These are phyloP conservation scores for Phytophthora nicotianae DNA, from an alignment of 352 stramenopile species.

Conservation along the genomic window DNA sequence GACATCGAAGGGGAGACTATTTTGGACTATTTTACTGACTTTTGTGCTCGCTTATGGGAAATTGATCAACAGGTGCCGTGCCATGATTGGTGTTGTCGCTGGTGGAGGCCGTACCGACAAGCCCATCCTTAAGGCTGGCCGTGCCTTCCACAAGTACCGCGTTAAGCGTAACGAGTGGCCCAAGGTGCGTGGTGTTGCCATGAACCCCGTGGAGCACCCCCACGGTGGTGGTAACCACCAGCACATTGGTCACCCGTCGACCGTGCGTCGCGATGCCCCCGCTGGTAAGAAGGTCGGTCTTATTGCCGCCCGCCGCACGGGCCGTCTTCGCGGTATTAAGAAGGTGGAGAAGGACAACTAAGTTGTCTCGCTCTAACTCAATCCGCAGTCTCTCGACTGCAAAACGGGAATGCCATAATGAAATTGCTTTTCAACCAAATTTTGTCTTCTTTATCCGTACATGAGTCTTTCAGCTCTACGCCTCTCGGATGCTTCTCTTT, in stretches of 20 bases:
- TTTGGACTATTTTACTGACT: slow-evolving; percentile 38
- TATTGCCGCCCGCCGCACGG: slow-evolving; percentile 97
- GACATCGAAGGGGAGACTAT: neutral
- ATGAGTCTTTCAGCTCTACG: slow-evolving; percentile 39
- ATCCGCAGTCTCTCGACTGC: slow-evolving; percentile 14
- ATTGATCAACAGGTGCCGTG: slow-evolving; percentile 87
- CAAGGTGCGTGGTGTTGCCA: slow-evolving; percentile 98
- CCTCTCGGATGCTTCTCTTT: slow-evolving; percentile 38
- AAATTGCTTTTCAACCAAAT: slow-evolving; percentile 39
- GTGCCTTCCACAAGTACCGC: slow-evolving; percentile 98
- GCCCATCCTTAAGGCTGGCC: slow-evolving; percentile 97
- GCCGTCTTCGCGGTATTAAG: slow-evolving; percentile 98
- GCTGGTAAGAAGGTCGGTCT: slow-evolving; percentile 99
- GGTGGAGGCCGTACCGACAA: slow-evolving; percentile 99
- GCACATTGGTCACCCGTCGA: slow-evolving; percentile 99
- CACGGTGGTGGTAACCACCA: slow-evolving; percentile 99
- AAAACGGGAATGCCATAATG: slow-evolving; percentile 60
- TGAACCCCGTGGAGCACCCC: slow-evolving; percentile 99
- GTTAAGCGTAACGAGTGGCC: slow-evolving; percentile 99
- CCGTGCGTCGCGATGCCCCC: slow-evolving; percentile 92
- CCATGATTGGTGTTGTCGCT: slow-evolving; percentile 97
- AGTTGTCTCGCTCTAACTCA: slow-evolving; percentile 33
- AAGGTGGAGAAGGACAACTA: slow-evolving; percentile 95
- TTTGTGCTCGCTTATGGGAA: slow-evolving; percentile 30
- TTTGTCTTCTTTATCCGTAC: slow-evolving; percentile 6